Percentiles rank a stretch among this genome's conserved stretches.
Conservation (phyloP, 2,329 filamentous ascomycete species). For the Calcarisporium arbuscula region DNA sequence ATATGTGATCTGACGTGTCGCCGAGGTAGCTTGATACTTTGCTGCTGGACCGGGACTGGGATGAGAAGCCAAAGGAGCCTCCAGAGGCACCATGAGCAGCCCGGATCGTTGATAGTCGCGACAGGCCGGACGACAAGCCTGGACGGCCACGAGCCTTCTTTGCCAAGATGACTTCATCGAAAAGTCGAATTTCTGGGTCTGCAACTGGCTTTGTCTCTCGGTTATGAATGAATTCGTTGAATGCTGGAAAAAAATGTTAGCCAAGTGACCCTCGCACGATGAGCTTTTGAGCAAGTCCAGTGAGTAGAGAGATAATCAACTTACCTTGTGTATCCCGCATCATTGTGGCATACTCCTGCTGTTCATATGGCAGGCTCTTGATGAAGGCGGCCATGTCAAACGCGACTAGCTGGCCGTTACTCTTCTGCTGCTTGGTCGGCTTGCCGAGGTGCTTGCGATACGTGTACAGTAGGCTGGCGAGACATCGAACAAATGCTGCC, state of each 20-base stretch:
- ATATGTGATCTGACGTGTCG: conserved; percentile 72
- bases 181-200: conserved; percentile 64
- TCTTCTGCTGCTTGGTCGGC: conserved; percentile 54
- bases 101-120: conserved; percentile 53
- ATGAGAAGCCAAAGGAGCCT: conserved; percentile 28
- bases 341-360: conserved; percentile 58
- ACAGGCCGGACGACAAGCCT: conserved; percentile 58
- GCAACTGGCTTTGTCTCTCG: conserved; percentile 60
- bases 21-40: conserved; percentile 57
- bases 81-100: conserved; percentile 46
- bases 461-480: conserved; percentile 60
- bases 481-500: conserved; percentile 58
- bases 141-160: conserved; percentile 64
- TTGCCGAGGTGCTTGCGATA: conserved; percentile 58
- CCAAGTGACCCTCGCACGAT: background rate
- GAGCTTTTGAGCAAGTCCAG: background rate
- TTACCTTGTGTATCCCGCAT: conserved; percentile 62
- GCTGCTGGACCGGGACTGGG: conserved; percentile 25
- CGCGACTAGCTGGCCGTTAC: conserved; percentile 51
- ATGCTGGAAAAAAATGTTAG: conserved; percentile 27
- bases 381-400: conserved; percentile 63
- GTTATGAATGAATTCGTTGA: conserved; percentile 82
- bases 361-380: conserved; percentile 57
- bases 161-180: conserved; percentile 77
- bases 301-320: conserved; percentile 9